Evolutionary conservation across 306 rosid species (phyloP).

Genomic region (Castanea crenata): DNA sequence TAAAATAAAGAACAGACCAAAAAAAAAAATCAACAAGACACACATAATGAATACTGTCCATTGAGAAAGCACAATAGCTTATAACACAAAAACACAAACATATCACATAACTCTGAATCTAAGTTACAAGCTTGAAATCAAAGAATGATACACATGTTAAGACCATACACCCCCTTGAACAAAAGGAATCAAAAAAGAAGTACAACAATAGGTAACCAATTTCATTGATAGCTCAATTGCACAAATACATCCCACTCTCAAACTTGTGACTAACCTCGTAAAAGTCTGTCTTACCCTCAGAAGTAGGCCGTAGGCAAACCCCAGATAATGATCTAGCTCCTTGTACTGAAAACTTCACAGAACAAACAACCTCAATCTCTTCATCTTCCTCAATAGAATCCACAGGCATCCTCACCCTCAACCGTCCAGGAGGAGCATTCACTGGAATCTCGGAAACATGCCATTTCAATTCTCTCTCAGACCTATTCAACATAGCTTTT

Average conservation of each 20-base stretch:
- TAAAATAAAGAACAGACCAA: neutral
- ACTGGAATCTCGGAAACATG: constrained; percentile 70
- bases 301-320: constrained; percentile 66
- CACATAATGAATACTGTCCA: constrained; percentile 14
- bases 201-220: constrained; percentile 26
- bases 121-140: constrained; percentile 48
- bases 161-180: constrained; percentile 34
- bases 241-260: constrained; percentile 74
- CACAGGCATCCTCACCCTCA: constrained; percentile 86
- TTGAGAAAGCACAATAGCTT: constrained; percentile 29
- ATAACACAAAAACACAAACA: constrained; percentile 23
- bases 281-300: constrained; percentile 84
- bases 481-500: constrained; percentile 82
- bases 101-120: constrained; percentile 32
- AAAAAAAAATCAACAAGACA: constrained; percentile 6
- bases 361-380: constrained; percentile 67
- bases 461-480: constrained; percentile 86
- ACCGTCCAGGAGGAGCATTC: constrained; percentile 72
- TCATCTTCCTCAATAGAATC: constrained; percentile 71
- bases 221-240: constrained; percentile 57
- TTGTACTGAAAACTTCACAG: constrained; percentile 74
- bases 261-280: constrained; percentile 82
- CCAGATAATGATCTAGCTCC: constrained; percentile 70
- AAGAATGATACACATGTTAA: constrained; percentile 54
- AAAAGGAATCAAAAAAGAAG: constrained; percentile 22